A percentile compares a stretch with the other conserved stretches of the same genome.
phyloP scores from a whole-genome alignment of 768 basidiomycete species.

The Suillus subalutaceus region DNA sequence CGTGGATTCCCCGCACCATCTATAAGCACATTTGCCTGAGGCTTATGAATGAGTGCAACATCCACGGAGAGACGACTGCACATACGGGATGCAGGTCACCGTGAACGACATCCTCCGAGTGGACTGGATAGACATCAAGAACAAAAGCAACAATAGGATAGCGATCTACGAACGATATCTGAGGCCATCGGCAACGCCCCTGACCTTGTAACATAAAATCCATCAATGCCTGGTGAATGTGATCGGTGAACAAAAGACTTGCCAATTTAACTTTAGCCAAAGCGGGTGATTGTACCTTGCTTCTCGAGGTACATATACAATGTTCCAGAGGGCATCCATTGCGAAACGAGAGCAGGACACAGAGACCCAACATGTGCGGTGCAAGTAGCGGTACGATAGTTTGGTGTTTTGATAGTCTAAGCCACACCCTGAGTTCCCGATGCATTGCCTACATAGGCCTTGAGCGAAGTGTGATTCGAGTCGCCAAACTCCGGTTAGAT shows the following conservation, averaged over 20 bases:
- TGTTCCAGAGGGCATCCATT: not conserved
- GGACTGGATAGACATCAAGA: too few species aligned
- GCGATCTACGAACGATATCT: not conserved
- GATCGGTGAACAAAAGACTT: not conserved
- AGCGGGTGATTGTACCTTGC: too few species aligned
- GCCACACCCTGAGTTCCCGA: slow-evolving; percentile 19
- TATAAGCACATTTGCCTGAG: too few species aligned
- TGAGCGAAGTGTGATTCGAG: not conserved
- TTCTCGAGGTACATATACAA: not conserved
- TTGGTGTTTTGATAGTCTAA: slow-evolving; percentile 14
- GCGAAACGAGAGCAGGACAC: not conserved
- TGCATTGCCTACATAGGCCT: not conserved
- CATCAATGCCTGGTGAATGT: not conserved
- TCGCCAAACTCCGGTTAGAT: not conserved
- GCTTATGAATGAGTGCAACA: not conserved
- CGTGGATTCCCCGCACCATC: too few species aligned
- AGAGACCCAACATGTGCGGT: slow-evolving; percentile 2
- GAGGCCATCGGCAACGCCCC: not conserved
- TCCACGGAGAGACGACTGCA: too few species aligned
- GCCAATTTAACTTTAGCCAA: not conserved
- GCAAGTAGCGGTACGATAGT: slow-evolving; percentile 25
- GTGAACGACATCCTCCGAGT: too few species aligned
- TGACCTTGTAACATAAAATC: not conserved
- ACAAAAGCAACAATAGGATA: not conserved
- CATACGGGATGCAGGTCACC: too few species aligned